Evolutionary conservation across 306 rosid genomes (phyloP).

Genomic region (Rubus idaeus): DNA sequence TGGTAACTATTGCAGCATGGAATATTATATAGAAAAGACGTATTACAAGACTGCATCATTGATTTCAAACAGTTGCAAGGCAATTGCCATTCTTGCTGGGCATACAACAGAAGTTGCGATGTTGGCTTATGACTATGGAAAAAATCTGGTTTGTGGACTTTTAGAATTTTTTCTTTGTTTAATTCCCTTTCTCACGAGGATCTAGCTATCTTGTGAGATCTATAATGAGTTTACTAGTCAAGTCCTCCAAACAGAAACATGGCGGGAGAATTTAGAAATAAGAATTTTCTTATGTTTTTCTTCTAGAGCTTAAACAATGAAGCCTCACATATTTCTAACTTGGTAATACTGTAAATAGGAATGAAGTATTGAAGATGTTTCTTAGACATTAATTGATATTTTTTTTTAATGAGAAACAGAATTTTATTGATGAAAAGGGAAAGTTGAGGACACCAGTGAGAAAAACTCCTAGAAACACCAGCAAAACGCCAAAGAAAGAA

Average conservation of each 20-base stretch:
- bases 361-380: no score
- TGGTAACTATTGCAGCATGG: slow-evolving; percentile 69
- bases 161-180: slow-evolving; percentile 10
- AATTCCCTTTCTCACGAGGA: neutral
- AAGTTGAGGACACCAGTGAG: no score
- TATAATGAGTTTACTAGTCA: slow-evolving; percentile 7
- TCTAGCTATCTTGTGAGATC: slow-evolving; percentile 15
- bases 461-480: no score
- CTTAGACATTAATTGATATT: no score
- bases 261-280: neutral
- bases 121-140: slow-evolving; percentile 87
- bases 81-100: slow-evolving; percentile 93
- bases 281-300: neutral
- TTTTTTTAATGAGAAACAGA: no score
- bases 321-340: no score
- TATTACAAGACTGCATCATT: slow-evolving; percentile 94
- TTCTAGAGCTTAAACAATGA: neutral
- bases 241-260: slow-evolving; percentile 6
- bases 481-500: no score
- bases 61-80: slow-evolving; percentile 95
- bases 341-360: no score
- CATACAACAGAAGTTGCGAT: slow-evolving; percentile 84
- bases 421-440: no score
- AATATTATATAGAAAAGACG: slow-evolving; percentile 83
- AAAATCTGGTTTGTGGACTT: slow-evolving; percentile 79